Conservation (phyloP, 1,139 yeast genomes). For the Wickerhamomyces sp. region DNA sequence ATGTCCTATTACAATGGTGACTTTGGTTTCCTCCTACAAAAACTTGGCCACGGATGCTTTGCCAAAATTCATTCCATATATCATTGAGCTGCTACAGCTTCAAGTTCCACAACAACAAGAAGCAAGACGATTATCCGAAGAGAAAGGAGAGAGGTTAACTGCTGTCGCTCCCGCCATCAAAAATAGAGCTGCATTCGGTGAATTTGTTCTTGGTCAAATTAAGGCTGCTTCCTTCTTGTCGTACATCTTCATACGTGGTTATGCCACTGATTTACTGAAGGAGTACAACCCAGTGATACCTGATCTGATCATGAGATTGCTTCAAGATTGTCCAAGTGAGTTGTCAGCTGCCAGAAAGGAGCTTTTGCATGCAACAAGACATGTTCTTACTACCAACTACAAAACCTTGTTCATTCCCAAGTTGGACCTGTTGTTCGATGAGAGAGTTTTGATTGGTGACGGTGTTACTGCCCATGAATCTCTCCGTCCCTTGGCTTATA, state of each 20-base stretch:
- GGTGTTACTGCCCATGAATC: conserved; percentile 91
- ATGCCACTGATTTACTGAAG: conserved; percentile 59
- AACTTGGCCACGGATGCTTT: conserved; percentile 66
- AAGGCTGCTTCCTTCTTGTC: conserved; percentile 96
- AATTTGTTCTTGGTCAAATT: conserved; percentile 90
- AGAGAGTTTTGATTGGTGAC: conserved; percentile 82
- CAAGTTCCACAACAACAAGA: conserved; percentile 74
- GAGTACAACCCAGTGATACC: conserved; percentile 74
- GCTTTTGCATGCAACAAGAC: conserved; percentile 89
- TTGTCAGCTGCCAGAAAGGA: conserved; percentile 90
- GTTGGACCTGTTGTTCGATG: conserved; percentile 79
- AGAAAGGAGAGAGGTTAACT: conserved; percentile 47
- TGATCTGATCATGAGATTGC: conserved; percentile 73
- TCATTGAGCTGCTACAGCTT: conserved; percentile 65
- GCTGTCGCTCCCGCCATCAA: conserved; percentile 63
- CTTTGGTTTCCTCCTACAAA: conserved; percentile 83
- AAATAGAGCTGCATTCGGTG: conserved; percentile 79
- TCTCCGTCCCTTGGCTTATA: conserved; percentile 82
- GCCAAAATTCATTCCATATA: conserved; percentile 76
- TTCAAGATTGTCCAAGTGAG: conserved; percentile 98
- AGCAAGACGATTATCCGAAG: conserved; percentile 53
- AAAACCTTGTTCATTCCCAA: conserved; percentile 80
- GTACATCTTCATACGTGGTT: conserved; percentile 82
- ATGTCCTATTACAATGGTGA: conserved; percentile 95
- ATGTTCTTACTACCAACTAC: conserved; percentile 85